Conservation (phyloP, 116 monocot species). For the Cymodocea nodosa region DNA sequence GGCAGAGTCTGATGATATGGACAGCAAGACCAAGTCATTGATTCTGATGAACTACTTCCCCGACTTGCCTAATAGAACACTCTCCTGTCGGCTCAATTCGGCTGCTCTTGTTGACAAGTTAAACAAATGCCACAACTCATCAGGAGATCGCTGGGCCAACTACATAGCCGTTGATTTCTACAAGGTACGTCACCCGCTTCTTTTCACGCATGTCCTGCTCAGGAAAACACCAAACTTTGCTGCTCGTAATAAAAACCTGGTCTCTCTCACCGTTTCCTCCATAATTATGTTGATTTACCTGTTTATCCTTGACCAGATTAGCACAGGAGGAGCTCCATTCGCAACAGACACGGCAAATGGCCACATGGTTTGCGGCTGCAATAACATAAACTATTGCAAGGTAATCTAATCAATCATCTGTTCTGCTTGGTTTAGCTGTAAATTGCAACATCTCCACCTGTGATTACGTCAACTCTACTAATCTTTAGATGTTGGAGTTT, state of each 20-base stretch:
- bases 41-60: slow-evolving; percentile 73
- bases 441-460: background rate
- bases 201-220: no score
- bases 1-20: slow-evolving; percentile 59
- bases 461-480: background rate
- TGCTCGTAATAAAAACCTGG: no score
- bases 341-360: background rate
- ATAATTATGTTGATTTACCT: no score
- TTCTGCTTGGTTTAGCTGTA: background rate
- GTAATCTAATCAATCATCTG: background rate
- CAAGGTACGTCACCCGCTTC: slow-evolving; percentile 26
- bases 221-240: no score
- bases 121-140: slow-evolving; percentile 34
- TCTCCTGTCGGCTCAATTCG: slow-evolving; percentile 61
- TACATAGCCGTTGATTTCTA: slow-evolving; percentile 77
- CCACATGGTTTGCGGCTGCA: background rate
- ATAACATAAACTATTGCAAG: background rate
- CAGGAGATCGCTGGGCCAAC: slow-evolving; percentile 60
- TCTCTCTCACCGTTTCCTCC: no score
- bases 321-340: background rate
- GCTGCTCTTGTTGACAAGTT: slow-evolving; percentile 46
- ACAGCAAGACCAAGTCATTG: slow-evolving; percentile 36
- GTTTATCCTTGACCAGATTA: no score
- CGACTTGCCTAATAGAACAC: slow-evolving; percentile 21
- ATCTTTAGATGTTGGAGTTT: background rate